Evolutionary conservation across 805 yeast genomes (phyloP), one percentile per base, ranked within the genome.

Genomic region (Lipomyces yamanashiensis): DNA sequence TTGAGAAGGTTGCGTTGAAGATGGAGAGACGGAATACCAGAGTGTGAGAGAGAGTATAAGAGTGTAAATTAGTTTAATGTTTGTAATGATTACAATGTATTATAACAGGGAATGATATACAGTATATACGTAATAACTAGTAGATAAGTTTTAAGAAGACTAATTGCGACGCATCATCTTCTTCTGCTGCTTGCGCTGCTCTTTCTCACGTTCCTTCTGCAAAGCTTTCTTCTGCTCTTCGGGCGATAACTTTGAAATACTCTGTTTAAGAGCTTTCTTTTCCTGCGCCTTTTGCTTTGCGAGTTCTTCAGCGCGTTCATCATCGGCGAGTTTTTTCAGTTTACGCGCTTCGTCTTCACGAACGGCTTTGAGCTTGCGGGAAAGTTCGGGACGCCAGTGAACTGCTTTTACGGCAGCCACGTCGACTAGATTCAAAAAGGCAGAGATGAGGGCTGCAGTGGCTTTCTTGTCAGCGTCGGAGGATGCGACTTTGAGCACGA

Each of bases 221-320:
- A 89, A 93, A 49, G 83, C 76, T 78, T 88, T 90, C 69, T 86
- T 86, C 78, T 89, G 95, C 74, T 88, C 95, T 72, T 87, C 91
- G 65, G 90, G 87, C 52, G 87, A 81, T 73, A 89, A 77, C 39
- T 81, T 82, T 69, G 82, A 77, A 67, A 83, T 71, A 6, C 34
- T 50, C 28, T 60, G 55, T 52, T 60, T 56, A 12, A 36, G 59
- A 59, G 79, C 78, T 68, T 88, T 88, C 77, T 85, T 86, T 71
- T 84, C 85, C 71, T 83, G 84, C 72, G 83, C 87, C 71, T 83
- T 86, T 67, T 84, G 85, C 76, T 88, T 90, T 39, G 88, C 84
- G 77, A 87, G 87, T 77, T 66, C 69, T 60, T 66, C 97, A 67
- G 84, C 84, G 72, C 84, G 85, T 57, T 76, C 76, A 15, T 83